Conservation (phyloP, 148 eudicot genomes). For the Rhododendron henanense region DNA sequence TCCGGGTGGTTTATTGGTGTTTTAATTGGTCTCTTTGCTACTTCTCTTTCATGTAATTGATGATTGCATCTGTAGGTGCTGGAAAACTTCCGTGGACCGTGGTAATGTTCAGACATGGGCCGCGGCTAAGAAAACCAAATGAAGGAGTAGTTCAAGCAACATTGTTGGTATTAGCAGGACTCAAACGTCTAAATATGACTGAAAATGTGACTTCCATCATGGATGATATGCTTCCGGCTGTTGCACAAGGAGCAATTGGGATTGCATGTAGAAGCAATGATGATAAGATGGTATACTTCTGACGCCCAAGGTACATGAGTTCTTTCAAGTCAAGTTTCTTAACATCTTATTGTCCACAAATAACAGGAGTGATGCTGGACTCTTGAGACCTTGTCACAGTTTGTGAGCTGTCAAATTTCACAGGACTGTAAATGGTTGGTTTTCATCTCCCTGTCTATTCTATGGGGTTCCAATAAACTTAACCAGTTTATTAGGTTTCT, state of each 20-base stretch:
- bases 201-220: constrained; percentile 72
- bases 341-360: not conserved
- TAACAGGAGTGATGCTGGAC: not conserved
- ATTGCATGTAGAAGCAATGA: constrained; percentile 84
- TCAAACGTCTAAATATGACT: constrained; percentile 77
- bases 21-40: not conserved
- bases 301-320: not conserved
- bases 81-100: constrained; percentile 92
- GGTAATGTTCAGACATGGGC: constrained; percentile 94
- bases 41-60: constrained; percentile 4
- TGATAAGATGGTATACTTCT: constrained; percentile 65
- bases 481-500: not conserved
- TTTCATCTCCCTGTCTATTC: not conserved
- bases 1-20: not conserved
- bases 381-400: not conserved
- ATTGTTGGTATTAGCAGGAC: constrained; percentile 85
- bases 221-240: constrained; percentile 99
- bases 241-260: constrained; percentile 96
- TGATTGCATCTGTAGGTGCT: constrained; percentile 51
- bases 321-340: not conserved
- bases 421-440: not conserved
- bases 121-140: constrained; percentile 71
- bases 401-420: not conserved
- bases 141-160: constrained; percentile 88
- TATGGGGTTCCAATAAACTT: not conserved